These are phyloP conservation scores for Tetrastigma voinierianum DNA, from an alignment of 164 flowering plant species.

Conservation along the genomic window DNA sequence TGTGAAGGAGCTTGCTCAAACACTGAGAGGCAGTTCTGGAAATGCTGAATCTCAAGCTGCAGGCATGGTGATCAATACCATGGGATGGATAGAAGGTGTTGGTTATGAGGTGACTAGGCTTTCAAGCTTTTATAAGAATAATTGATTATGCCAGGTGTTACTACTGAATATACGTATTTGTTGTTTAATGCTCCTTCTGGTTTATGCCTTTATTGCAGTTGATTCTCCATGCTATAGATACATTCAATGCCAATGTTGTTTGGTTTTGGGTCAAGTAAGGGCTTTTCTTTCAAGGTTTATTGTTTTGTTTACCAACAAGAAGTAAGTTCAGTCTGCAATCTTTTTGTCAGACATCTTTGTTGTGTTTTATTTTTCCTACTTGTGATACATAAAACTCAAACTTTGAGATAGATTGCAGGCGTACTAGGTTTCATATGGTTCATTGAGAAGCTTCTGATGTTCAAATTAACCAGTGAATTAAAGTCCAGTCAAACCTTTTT, in stretches of 20 bases:
- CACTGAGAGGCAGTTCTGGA: constrained; percentile 76
- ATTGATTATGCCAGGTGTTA: background rate
- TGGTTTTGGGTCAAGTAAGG: constrained; percentile 90
- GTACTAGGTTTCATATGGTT: too few relatives aligned
- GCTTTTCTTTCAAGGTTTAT: background rate
- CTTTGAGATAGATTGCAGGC: too few relatives aligned
- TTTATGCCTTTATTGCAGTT: constrained; percentile 49
- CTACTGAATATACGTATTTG: background rate
- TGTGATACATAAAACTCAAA: too few relatives aligned
- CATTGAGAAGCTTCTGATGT: too few relatives aligned
- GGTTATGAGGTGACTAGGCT: constrained; percentile 78
- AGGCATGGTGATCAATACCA: constrained; percentile 97
- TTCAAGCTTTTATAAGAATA: background rate
- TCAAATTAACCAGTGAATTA: too few relatives aligned
- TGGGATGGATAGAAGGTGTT: constrained; percentile 97
- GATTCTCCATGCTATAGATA: constrained; percentile 83
- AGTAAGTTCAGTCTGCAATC: background rate
- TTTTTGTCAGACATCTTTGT: background rate
- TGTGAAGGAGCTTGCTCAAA: constrained; percentile 84
- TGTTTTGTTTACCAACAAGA: background rate
- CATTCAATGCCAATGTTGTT: constrained; percentile 76
- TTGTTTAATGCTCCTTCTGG: background rate
- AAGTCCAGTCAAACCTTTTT: too few relatives aligned
- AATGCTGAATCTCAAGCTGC: constrained; percentile 88
- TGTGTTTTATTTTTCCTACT: too few relatives aligned